Percentiles rank a stretch among this genome's conserved stretches.
Conservation (phyloP, 176 grass and related monocot species). For the Urochloa ruziziensis region DNA sequence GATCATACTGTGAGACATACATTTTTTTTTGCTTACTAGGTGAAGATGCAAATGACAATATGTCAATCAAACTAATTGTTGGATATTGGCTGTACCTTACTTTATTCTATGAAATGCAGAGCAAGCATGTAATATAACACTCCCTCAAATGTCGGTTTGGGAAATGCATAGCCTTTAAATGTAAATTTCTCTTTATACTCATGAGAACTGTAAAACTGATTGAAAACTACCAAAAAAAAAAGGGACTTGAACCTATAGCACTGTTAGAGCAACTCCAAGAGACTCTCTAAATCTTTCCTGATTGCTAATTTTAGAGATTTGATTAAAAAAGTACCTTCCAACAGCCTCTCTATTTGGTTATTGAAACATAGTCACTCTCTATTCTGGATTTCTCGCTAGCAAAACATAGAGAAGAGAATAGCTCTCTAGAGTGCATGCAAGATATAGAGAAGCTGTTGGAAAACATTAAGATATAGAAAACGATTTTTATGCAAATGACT, state of each 20-base stretch:
- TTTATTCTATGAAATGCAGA: neutral
- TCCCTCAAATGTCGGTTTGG: neutral
- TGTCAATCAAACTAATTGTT: neutral
- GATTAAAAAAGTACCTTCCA: no score
- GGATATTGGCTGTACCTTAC: neutral
- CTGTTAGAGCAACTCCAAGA: no score
- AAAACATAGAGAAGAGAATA: no score
- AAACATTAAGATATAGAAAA: no score
- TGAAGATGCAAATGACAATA: neutral
- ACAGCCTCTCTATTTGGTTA: no score
- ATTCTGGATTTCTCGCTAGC: no score
- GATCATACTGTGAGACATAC: neutral
- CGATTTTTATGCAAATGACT: no score
- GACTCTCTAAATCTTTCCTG: no score
- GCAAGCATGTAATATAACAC: neutral
- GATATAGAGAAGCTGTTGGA: no score
- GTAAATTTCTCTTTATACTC: neutral
- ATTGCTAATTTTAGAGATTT: no score
- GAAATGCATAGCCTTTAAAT: neutral
- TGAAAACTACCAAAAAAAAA: neutral
- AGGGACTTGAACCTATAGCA: neutral
- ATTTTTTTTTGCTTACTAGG: neutral
- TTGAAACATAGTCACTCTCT: no score
- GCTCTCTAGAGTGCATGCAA: no score
- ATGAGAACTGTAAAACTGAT: neutral